Evolutionary conservation across 2,329 filamentous ascomycete species (phyloP).

Genomic region (Ophiostoma pallidulum): DNA sequence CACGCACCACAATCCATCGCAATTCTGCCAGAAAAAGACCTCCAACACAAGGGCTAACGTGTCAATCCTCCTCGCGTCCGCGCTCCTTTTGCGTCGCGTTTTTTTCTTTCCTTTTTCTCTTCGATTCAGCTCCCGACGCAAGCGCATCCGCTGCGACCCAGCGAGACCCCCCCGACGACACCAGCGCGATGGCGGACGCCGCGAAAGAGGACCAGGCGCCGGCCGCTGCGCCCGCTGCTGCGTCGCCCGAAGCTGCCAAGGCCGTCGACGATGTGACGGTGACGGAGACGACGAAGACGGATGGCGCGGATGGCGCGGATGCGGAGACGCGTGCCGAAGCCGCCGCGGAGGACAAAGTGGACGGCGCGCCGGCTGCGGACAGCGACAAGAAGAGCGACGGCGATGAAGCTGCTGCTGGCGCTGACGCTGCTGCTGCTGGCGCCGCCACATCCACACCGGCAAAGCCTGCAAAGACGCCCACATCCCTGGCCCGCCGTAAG

Average conservation of each 20-base stretch:
- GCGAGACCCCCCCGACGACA: slow-evolving; percentile 5
- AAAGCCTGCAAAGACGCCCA: slow-evolving; percentile 21
- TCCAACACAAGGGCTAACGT: not conserved
- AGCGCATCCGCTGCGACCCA: not conserved
- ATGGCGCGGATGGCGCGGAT: not conserved
- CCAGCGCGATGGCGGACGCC: slow-evolving; percentile 12
- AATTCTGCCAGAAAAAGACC: too few species aligned
- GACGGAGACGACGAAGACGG: not conserved
- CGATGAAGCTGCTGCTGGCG: slow-evolving; percentile 18
- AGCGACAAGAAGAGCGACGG: slow-evolving; percentile 59
- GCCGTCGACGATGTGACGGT: slow-evolving; percentile 1
- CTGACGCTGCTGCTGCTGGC: slow-evolving; percentile 24
- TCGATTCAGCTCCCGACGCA: not conserved
- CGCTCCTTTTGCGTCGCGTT: not conserved
- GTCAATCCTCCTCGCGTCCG: not conserved
- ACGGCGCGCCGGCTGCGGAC: slow-evolving; percentile 20
- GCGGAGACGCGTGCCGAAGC: slow-evolving; percentile 19
- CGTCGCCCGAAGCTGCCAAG: slow-evolving; percentile 9
- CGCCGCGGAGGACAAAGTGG: slow-evolving; percentile 16
- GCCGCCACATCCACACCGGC: slow-evolving; percentile 26
- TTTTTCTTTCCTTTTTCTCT: not conserved
- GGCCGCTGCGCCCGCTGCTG: not conserved
- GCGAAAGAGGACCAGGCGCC: slow-evolving; percentile 12
- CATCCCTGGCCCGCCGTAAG: slow-evolving; percentile 57
- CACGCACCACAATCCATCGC: not conserved